Evolutionary conservation across 2,329 filamentous ascomycete genomes (phyloP), one percentile per base, ranked within the genome.

Genomic region (Tympanopsis confertula): DNA sequence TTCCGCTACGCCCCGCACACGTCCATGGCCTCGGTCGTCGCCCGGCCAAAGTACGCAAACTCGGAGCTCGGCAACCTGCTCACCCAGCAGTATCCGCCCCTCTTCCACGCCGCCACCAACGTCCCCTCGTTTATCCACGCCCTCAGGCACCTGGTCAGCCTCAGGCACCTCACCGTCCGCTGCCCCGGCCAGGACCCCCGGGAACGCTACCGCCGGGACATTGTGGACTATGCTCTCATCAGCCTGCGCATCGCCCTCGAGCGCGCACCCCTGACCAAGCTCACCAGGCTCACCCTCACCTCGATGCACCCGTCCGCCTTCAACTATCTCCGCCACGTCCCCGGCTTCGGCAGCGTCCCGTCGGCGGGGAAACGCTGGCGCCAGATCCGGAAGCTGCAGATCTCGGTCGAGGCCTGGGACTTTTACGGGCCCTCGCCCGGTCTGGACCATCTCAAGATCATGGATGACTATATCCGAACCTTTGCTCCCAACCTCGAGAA

Each of bases 51-150:
- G 59, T 93, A 93, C 55, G 84, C 82, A 47, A 84, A 79, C 54
- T 69, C 73, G 48, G 82, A 86, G 50, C 75, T 91, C 50, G 86
- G 80, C 43, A 82, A 89, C 52, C 71, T 93, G 41, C 68, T 94
- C 42, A 84, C 86, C 13, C 78, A 86, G 53, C 86, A 94, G 59
- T 94, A 93, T 51, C 85, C 86, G 38, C 85, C 87, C 4, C 63
- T 94, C 3, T 94, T 94, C 61, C 87, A 94, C 52, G 84, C 86
- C 5, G 84, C 87, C 5, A 89, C 85, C 42, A 91, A 94, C 52
- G 81, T 93, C 5, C 74, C 83, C 4, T 83, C 84, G 28, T 94
- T 94, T 61, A 78, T 89, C 48, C 70, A 77, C 44, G 83, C 83
- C 36, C 67, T 94, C 52, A 71, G 70, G 24, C 65, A 78, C 44